phyloP scores from a whole-genome alignment of 805 yeast genomes.

The Sungouiozyma intestinalis region DNA sequence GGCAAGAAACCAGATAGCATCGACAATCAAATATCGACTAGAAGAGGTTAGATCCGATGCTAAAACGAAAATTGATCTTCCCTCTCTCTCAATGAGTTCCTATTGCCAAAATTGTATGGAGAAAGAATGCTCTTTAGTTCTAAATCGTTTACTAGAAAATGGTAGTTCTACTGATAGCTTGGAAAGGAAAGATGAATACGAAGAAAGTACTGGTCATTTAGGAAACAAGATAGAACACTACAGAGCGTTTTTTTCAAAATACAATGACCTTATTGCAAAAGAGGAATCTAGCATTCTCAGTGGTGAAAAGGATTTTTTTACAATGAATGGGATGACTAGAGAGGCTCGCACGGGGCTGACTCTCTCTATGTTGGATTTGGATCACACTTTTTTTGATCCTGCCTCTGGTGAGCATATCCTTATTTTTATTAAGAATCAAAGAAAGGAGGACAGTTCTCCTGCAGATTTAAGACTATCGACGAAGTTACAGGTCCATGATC shows the following conservation, averaged over 20 bases:
- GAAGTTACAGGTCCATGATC: conserved; percentile 49
- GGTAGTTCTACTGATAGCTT: conserved; percentile 50
- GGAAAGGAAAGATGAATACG: conserved; percentile 37
- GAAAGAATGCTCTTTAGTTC: conserved; percentile 51
- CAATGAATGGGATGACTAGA: conserved; percentile 44
- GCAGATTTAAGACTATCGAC: conserved; percentile 25
- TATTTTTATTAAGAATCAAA: conserved; percentile 35
- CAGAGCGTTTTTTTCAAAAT: conserved; percentile 49
- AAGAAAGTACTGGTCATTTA: conserved; percentile 42
- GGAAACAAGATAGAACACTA: conserved; percentile 29
- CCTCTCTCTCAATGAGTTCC: conserved; percentile 42
- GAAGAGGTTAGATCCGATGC: conserved; percentile 8
- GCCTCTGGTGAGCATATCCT: conserved; percentile 32
- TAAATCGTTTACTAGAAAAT: conserved; percentile 44
- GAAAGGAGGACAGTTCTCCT: conserved; percentile 1
- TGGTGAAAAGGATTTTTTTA: conserved; percentile 48
- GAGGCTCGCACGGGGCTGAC: conserved; percentile 53
- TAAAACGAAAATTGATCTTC: conserved; percentile 32
- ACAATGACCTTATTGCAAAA: conserved; percentile 63
- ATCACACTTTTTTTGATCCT: conserved; percentile 27
- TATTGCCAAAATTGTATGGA: conserved; percentile 54
- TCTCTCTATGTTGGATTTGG: conserved; percentile 35
- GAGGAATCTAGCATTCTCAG: conserved; percentile 55
- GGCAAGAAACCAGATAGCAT: conserved; percentile 61
- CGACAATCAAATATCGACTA: conserved; percentile 38